These are phyloP conservation scores for Gelatoporia subvermispora DNA, from an alignment of 768 basidiomycete genomes.

Conservation along the genomic window DNA sequence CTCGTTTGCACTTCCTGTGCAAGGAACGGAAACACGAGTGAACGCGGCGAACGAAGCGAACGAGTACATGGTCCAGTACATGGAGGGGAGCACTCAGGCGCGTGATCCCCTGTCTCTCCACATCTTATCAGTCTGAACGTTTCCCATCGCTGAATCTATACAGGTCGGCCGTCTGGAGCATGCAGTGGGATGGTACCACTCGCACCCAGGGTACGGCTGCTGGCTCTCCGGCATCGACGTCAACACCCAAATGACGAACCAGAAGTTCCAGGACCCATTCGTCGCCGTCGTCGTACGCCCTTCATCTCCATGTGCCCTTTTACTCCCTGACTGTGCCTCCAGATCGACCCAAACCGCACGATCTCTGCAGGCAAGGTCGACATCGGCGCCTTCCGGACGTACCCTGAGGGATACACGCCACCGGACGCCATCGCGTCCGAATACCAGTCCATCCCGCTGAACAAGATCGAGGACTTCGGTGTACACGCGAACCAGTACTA, in stretches of 20 bases:
- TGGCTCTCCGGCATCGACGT: conserved; percentile 99
- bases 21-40: conserved; percentile 97
- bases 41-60: conserved; percentile 94
- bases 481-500: conserved; percentile 98
- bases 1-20: conserved; percentile 94
- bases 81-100: conserved; percentile 76
- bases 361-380: conserved; percentile 98
- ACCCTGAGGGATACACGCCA: conserved; percentile 92
- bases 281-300: conserved; percentile 87
- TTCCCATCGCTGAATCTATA: neutral
- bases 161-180: conserved; percentile 84
- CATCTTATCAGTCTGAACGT: neutral
- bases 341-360: conserved; percentile 98
- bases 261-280: conserved; percentile 94
- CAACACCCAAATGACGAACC: conserved; percentile 92
- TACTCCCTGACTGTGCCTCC: neutral
- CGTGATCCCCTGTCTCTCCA: conserved; percentile 11
- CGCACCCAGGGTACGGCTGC: conserved; percentile 98
- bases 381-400: conserved; percentile 97
- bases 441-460: conserved; percentile 94
- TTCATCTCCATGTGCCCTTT: neutral
- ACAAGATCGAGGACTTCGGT: conserved; percentile 98
- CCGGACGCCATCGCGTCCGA: conserved; percentile 64
- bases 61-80: conserved; percentile 97
- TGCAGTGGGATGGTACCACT: conserved; percentile 96